Base-by-base conservation (phyloP, 1,284 basidiomycete species). In the Anthracocystis setariae region DNA sequence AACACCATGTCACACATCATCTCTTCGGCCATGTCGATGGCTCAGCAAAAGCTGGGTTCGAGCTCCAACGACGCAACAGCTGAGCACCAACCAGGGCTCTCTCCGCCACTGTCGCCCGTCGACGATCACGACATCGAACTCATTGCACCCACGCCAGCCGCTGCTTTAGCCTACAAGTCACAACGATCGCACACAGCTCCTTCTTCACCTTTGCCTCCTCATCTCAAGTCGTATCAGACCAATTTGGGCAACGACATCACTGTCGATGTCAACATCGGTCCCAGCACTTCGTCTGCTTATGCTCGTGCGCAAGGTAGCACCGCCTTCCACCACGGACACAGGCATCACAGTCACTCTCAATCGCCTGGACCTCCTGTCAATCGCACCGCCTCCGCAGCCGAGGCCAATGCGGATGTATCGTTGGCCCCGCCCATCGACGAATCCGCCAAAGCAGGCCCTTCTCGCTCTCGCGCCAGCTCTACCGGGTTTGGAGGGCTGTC, bases 61-160 rank as follows among this genome's bases (percentile, higher is more conserved):
- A 23, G 42, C 15, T 42, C 56, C 46, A 51, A 65, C 58, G 56
- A 59, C 17, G 24, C 56, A 23, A 15, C 56, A 5, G 17, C 8
- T 25, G 46, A 58, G 21, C 75, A 78, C 51, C 74, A 76, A 43
- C 74, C 76, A 2, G 76, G 74, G 35, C 60, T 63, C n/a, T 78
- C 76, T 47, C 76, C 74, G 20, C 76, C 76, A 20, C 64, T 76
- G 38, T 68, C 63, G 15, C 61, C 73, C 38, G 46, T 57, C 5
- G 64, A 54, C 18, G 46, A 74, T 7, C 63, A 66, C 27, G 68
- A 74, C 38, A 74, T 74, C 21, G 72, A 74, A 55, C 68, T 74
- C 25, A 70, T 58, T 15, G 71, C 71, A 25, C 71, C 71, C 17
- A 49, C 58, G 12, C 60, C 45, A 12, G 68, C 68, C 3, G 62